Conservation (phyloP, 1,284 basidiomycete genomes). For the Athelia sp. region DNA sequence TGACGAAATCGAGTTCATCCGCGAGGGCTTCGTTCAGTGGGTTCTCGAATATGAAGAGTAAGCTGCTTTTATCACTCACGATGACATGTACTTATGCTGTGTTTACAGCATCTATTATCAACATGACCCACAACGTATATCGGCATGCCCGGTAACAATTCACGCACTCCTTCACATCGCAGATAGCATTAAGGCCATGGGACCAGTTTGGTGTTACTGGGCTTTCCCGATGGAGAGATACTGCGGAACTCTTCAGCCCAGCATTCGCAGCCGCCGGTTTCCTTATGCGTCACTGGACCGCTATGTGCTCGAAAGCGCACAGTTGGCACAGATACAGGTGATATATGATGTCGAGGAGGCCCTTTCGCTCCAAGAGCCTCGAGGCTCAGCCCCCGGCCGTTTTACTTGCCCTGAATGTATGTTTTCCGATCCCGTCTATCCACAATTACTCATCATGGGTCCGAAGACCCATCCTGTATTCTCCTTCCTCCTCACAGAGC, state of each 20-base stretch:
- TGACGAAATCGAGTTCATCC: slow-evolving; percentile 16
- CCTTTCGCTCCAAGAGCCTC: not conserved
- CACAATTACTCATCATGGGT: not conserved
- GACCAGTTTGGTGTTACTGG: slow-evolving; percentile 23
- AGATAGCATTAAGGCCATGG: slow-evolving; percentile 13
- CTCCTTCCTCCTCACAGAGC: not conserved
- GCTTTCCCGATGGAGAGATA: slow-evolving; percentile 23
- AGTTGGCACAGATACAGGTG: not conserved
- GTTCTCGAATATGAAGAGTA: slow-evolving; percentile 27
- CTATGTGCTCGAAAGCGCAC: not conserved
- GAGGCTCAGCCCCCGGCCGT: not conserved
- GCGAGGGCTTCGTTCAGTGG: slow-evolving; percentile 20
- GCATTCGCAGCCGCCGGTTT: slow-evolving; percentile 1
- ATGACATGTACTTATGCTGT: not conserved
- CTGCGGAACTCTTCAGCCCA: slow-evolving; percentile 14
- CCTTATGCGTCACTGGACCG: not conserved
- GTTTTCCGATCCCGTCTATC: not conserved
- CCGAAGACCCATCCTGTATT: not conserved
- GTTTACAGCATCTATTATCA: slow-evolving; percentile 23
- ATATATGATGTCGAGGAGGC: not conserved
- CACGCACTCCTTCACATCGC: slow-evolving; percentile 24
- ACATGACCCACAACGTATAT: slow-evolving; percentile 9
- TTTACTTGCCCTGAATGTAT: not conserved
- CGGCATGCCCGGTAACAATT: slow-evolving; percentile 18
- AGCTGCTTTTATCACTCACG: not conserved